Base-by-base conservation (phyloP, 495 filamentous ascomycete genomes). In the Lophiotrema nucula region DNA sequence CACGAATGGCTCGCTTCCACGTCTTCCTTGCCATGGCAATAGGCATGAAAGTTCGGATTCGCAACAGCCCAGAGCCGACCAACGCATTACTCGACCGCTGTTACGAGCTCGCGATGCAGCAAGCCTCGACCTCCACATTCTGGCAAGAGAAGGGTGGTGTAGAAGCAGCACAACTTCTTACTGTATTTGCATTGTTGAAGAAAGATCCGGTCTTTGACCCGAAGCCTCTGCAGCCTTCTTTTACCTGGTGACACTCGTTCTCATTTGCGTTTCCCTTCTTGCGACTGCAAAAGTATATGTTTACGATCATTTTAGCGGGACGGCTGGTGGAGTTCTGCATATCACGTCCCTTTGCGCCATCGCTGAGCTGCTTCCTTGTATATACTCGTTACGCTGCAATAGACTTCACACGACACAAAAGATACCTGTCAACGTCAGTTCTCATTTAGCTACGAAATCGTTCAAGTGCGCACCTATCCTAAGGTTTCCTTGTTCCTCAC, bases 21-120 rank as follows among this genome's bases (percentile, higher is more conserved):
- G 58, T 62, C 33, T 62, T 62, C 46, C 22, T 62, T 13, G 52
- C 58, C 16, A 62, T 62, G 58, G 45, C 58, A 4, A 56, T 62
- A 19, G 58, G 51, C 26, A 62, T 62, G 58, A 62, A 62, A 45
- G 18, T 56, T n/a, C 44, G 58, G 18, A 56, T 62, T 21, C 42
- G 31, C 23, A 47, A 55, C 25, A 50, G 23, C 10, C 13, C 51
- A 23, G 58, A 62, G 18, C 15, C 16, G 11, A 60, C 56, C 2
- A 62, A 62, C 31, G 18, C 58, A 22, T 27, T 62, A 3, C 52
- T 62, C 11, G 58, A 62, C 18, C 43, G 33, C 12, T 62, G 58
- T 38, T 62, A 62, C 22, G 51, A 51, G 27, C 38, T 62, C 3
- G 58, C 58, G 0, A 62, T 62, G 58, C 58, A 62, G 28, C 58